Evolutionary conservation across 2,329 filamentous ascomycete species (phyloP), one percentile per base, ranked within the genome.

Genomic region (Furcasterigmium sp.): DNA sequence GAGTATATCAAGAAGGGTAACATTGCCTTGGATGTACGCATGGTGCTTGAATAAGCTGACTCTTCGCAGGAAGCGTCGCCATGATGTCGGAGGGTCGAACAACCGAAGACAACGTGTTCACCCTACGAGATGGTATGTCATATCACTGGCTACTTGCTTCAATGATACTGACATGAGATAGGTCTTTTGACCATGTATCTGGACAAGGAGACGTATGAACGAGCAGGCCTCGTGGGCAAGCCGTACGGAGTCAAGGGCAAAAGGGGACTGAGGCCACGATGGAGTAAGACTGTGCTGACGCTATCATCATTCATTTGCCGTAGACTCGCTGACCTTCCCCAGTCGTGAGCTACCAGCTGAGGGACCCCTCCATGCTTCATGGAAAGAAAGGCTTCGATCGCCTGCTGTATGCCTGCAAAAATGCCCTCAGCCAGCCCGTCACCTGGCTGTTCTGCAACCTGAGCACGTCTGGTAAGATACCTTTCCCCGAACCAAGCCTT

Each of bases 371-470:
- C 1, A 95, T 95, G 87, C 61, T 88, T 8, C 84, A 82, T 42
- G 90, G 90, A 4, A 93, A 89, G 60, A 90, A 85, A 50, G 85
- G 82, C 0, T 95, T 94, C 55, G 84, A 91, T 49, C 74, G 88
- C 37, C 68, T 95, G 13, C 61, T 84, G 7, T 87, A 87, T 72
- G 88, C 89, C 13, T 89, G 83, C 60, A 83, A 84, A 53, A 87
- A 89, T 49, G 87, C 88, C 18, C 70, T 96, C 18, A 78, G 75
- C 39, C 65, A 73, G 36, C 79, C 83, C 2, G 56, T 84, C 18
- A 78, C 78, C 2, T 96, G 91, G 90, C 67, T 97, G 1, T 91
- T 93, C 54, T 84, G 75, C 55, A 84, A 90, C 53, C 60, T 82
- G 32, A 65, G 53, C 40, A 55, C 55, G 51, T 69, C 66, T 48